Percentiles rank a stretch among this genome's conserved stretches.
Evolutionary conservation across 257 asterid species (phyloP).

Genomic region (Przewalskia tangutica): DNA sequence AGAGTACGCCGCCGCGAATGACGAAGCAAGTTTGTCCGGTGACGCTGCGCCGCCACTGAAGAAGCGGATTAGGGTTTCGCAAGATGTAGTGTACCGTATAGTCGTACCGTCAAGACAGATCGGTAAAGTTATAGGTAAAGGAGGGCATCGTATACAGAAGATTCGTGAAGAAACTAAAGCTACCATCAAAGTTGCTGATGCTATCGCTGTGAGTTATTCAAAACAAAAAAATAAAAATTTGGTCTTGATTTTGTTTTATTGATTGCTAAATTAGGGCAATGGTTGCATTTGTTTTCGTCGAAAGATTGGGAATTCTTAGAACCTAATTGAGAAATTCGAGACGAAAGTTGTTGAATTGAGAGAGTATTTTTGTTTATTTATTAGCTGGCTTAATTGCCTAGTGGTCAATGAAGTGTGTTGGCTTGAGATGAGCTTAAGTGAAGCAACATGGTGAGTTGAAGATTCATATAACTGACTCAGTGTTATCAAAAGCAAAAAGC

Average conservation of each 20-base stretch:
- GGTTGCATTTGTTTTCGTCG: no score
- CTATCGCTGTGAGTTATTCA: slow-evolving; percentile 38
- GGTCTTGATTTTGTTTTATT: no score
- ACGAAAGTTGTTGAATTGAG: not conserved
- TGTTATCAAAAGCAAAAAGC: no score
- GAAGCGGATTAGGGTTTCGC: slow-evolving; percentile 57
- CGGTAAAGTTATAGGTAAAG: slow-evolving; percentile 90
- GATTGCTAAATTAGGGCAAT: no score
- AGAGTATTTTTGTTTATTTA: not conserved
- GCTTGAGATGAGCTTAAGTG: not conserved
- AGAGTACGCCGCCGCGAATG: slow-evolving; percentile 31
- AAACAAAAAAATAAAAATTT: no score
- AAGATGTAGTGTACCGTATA: slow-evolving; percentile 72
- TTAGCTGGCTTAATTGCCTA: not conserved
- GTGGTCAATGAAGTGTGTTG: not conserved
- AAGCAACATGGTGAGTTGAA: not conserved
- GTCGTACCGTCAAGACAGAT: slow-evolving; percentile 91
- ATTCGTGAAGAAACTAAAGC: slow-evolving; percentile 87
- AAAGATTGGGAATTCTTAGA: not conserved
- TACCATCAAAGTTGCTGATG: slow-evolving; percentile 76
- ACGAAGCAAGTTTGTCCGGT: slow-evolving; percentile 25
- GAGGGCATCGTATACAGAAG: slow-evolving; percentile 87
- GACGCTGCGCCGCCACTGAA: slow-evolving; percentile 50
- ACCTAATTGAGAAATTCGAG: not conserved
- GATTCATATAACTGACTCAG: not conserved